These are phyloP conservation scores for Schrenkiella parvula DNA, from an alignment of 345 rosid genomes.

Conservation along the genomic window DNA sequence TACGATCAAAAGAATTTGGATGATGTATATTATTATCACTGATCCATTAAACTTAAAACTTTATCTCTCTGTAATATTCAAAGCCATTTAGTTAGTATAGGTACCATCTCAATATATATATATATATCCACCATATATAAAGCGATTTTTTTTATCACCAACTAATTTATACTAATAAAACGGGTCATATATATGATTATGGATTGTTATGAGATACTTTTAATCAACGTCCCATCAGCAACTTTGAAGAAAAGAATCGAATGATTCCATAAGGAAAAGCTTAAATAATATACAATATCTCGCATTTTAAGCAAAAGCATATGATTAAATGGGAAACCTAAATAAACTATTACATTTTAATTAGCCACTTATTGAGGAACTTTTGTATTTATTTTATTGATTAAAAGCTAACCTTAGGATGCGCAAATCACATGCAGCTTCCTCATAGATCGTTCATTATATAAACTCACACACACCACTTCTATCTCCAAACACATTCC, in stretches of 20 bases:
- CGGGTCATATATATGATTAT: constrained; percentile 11
- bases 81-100: neutral
- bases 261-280: constrained; percentile 18
- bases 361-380: constrained; percentile 17
- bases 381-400: constrained; percentile 8
- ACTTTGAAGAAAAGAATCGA: constrained; percentile 28
- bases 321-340: constrained; percentile 29
- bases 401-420: constrained; percentile 8
- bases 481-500: constrained; percentile 29
- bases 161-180: constrained; percentile 11
- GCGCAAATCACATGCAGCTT: constrained; percentile 32
- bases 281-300: constrained; percentile 5
- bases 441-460: constrained; percentile 22
- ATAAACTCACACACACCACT: constrained; percentile 15
- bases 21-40: constrained; percentile 2
- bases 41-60: constrained; percentile 23
- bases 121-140: no score
- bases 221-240: constrained; percentile 33
- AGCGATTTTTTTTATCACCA: no score
- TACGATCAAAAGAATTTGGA: constrained; percentile 15
- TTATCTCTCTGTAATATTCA: constrained; percentile 11
- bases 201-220: constrained; percentile 28
- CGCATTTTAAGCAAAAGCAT: constrained; percentile 34
- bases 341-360: constrained; percentile 17
- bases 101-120: neutral